Evolutionary conservation across 2,329 filamentous ascomycete species (phyloP), one percentile per base, ranked within the genome.

Genomic region (Orbilia blumenaviensis): DNA sequence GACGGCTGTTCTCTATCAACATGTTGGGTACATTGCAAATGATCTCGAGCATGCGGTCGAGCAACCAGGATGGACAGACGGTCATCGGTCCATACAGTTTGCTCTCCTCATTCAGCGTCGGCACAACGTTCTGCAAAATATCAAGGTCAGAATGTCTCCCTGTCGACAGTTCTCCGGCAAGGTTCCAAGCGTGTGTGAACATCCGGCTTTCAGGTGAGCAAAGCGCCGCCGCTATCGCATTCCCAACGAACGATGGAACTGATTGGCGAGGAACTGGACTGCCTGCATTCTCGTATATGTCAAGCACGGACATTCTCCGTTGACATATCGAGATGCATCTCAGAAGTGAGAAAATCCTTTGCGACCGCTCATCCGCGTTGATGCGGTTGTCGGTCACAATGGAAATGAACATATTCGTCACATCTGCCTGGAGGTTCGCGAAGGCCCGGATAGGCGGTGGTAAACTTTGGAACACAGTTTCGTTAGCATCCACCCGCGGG

Each of bases 21-120:
- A 81, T 81, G 52, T 81, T 81, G 9, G 80, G 80, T n/a, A 81
- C 80, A 44, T 80, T 80, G 61, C 80, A 81, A 50, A 81, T 78
- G 36, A 81, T 81, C 61, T 81, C 80, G 5, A 81, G 64, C 66
- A 81, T 78, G 10, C 80, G 76, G 63, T 81, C 80, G 25, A 81
- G 71, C 23, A 81, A 73, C 80, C 80, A 81, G 21, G 79, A 79
- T 12, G 78, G 79, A 27, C 80, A 80, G n/a, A 80, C 79, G 18
- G 79, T 80, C 76, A 81, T 78, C 3, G 80, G 75, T 12, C 78
- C 72, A 8, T 52, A 63, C 27, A 77, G 74, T 46, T 77, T 79
- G 10, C 61, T 71, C 10, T 78, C 78, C 36, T 80, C 75, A 44
- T 63, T 66, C 18, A 78, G 63, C 10, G 75, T 56, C 10, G 79